These are phyloP conservation scores for Wickerhamiella azymoides DNA, from an alignment of 805 yeast genomes.

Conservation along the genomic window DNA sequence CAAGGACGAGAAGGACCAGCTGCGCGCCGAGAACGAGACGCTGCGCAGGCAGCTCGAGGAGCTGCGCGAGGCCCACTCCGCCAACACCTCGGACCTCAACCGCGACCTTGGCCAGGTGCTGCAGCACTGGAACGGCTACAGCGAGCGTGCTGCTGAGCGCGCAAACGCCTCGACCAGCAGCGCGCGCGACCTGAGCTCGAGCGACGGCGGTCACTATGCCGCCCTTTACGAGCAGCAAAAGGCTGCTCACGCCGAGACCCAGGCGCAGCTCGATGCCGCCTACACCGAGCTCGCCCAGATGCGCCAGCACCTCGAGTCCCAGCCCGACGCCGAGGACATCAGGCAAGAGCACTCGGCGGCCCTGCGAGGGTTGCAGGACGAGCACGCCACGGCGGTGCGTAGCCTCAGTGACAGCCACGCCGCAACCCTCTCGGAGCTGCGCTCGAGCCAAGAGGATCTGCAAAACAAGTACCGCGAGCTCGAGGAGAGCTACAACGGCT, in stretches of 20 bases:
- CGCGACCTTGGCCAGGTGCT: constrained; percentile 10
- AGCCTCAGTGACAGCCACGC: not conserved
- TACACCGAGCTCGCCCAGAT: constrained; percentile 16
- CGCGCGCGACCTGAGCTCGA: not conserved
- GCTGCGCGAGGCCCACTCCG: constrained; percentile 2
- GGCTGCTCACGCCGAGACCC: constrained; percentile 22
- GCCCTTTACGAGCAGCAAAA: constrained; percentile 21
- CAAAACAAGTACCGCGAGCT: constrained; percentile 27
- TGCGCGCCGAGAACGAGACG: constrained; percentile 14
- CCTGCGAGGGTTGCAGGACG: constrained; percentile 1
- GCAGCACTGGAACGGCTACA: constrained; percentile 12
- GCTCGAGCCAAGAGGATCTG: constrained; percentile 8
- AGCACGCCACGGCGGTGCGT: not conserved
- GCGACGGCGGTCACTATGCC: constrained; percentile 7
- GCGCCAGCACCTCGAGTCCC: constrained; percentile 14
- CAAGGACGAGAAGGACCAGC: constrained; percentile 1
- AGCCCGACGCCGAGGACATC: constrained; percentile 1
- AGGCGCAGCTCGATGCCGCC: constrained; percentile 23
- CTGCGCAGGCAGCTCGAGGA: constrained; percentile 15
- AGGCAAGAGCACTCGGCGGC: not conserved
- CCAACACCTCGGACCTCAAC: constrained; percentile 8
- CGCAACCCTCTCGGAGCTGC: not conserved
- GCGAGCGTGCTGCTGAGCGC: not conserved
- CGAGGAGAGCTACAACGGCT: constrained; percentile 58
- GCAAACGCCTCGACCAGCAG: not conserved